Evolutionary conservation across 352 stramenopile genomes (phyloP).

Genomic region (Globisporangium paroecandrum): DNA sequence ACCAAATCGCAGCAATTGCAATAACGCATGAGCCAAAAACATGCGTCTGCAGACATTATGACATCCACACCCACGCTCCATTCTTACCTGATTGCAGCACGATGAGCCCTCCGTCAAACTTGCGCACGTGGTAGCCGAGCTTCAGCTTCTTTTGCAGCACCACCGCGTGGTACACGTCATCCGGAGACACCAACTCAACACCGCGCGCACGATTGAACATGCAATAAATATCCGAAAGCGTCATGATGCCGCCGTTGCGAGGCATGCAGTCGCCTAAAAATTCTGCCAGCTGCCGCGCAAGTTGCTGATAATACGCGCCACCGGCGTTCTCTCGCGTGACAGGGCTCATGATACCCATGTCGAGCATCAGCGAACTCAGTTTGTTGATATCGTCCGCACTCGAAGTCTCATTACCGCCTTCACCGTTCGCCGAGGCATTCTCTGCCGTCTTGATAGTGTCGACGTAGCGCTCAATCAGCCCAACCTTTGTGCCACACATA

Average conservation of each 20-base stretch:
- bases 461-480: slow-evolving; percentile 89
- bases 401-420: slow-evolving; percentile 16
- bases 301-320: slow-evolving; percentile 87
- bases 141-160: slow-evolving; percentile 76
- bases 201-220: slow-evolving; percentile 97
- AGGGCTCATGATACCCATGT: slow-evolving; percentile 92
- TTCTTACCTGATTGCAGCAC: slow-evolving; percentile 87
- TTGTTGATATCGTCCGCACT: slow-evolving; percentile 67
- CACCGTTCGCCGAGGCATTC: slow-evolving; percentile 12
- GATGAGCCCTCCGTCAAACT: slow-evolving; percentile 91
- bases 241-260: slow-evolving; percentile 94
- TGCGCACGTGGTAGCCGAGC: slow-evolving; percentile 91
- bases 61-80: slow-evolving; percentile 13
- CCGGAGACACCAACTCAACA: slow-evolving; percentile 96
- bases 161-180: slow-evolving; percentile 94
- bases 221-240: slow-evolving; percentile 98
- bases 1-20: background rate
- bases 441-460: slow-evolving; percentile 67
- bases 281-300: slow-evolving; percentile 88
- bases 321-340: slow-evolving; percentile 90
- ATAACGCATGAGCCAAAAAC: background rate
- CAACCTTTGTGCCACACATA: slow-evolving; percentile 25
- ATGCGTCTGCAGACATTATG: background rate
- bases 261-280: slow-evolving; percentile 84
- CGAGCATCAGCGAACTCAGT: slow-evolving; percentile 84